These are phyloP conservation scores for Fusarium phyllophilum DNA, from an alignment of 2,329 filamentous ascomycete genomes.

Conservation along the genomic window DNA sequence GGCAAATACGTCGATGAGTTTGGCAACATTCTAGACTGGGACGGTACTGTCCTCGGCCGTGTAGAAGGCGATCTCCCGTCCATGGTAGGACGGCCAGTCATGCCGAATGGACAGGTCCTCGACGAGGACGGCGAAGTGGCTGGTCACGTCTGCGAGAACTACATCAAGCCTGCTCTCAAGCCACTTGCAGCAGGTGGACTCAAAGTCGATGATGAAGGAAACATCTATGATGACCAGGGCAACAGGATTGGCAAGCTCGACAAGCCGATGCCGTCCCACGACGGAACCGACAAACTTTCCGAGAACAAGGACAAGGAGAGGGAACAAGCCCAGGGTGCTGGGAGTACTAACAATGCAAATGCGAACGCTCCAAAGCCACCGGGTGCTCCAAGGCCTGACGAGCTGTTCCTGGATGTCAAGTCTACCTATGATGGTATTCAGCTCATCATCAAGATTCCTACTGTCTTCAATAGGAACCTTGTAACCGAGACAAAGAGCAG, in stretches of 20 bases:
- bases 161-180: slow-evolving; percentile 60
- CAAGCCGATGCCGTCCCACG: slow-evolving; percentile 46
- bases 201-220: slow-evolving; percentile 66
- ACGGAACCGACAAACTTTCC: slow-evolving; percentile 11
- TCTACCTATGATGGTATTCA: slow-evolving; percentile 68
- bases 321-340: neutral
- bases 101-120: slow-evolving; percentile 63
- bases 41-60: slow-evolving; percentile 62
- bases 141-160: slow-evolving; percentile 74
- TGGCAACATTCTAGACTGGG: slow-evolving; percentile 62
- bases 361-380: slow-evolving; percentile 45
- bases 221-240: slow-evolving; percentile 66
- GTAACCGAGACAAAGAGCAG: slow-evolving; percentile 21
- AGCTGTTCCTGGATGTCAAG: slow-evolving; percentile 67
- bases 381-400: slow-evolving; percentile 52
- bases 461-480: slow-evolving; percentile 57
- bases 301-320: slow-evolving; percentile 7
- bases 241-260: slow-evolving; percentile 71
- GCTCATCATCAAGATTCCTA: slow-evolving; percentile 66
- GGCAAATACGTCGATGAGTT: slow-evolving; percentile 64
- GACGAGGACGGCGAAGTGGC: slow-evolving; percentile 83
- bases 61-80: slow-evolving; percentile 65
- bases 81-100: slow-evolving; percentile 62
- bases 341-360: slow-evolving; percentile 3
- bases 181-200: slow-evolving; percentile 63